Conservation (phyloP, 306 rosid species). For the Abrus precatorius region DNA sequence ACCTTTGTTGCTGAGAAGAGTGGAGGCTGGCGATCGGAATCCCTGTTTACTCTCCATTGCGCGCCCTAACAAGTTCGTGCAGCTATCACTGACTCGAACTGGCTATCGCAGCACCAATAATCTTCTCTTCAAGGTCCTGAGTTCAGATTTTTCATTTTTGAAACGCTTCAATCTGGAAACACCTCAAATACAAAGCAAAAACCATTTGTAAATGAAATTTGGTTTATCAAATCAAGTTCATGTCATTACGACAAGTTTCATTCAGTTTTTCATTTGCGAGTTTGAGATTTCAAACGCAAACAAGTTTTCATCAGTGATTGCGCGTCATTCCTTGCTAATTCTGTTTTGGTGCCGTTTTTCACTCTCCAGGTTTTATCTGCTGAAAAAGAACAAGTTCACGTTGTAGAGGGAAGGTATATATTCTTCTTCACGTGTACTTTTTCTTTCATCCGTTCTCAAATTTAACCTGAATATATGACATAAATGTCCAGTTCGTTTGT, state of each 20-base stretch:
- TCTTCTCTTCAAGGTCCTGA: conserved; percentile 57
- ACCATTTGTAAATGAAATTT: neutral
- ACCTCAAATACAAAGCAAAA: neutral
- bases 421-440: neutral
- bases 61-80: conserved; percentile 43
- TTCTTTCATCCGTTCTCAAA: neutral
- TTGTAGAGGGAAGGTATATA: conserved; percentile 74
- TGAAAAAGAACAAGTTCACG: conserved; percentile 60
- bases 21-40: conserved; percentile 45
- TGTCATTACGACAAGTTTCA: neutral
- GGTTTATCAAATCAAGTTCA: conserved; percentile 10
- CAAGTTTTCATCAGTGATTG: neutral
- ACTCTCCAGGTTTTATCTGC: conserved; percentile 63
- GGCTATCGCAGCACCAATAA: conserved; percentile 46
- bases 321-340: conserved; percentile 17
- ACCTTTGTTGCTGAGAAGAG: conserved; percentile 50
- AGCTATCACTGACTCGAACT: conserved; percentile 52
- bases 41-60: conserved; percentile 41
- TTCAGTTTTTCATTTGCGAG: neutral
- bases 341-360: conserved; percentile 22
- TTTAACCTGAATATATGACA: conserved; percentile 15
- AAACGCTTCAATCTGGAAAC: neutral
- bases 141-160: neutral
- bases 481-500: conserved; percentile 9
- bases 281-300: neutral